Base-by-base conservation (phyloP, 768 basidiomycete species). In the Lentinula edodes region DNA sequence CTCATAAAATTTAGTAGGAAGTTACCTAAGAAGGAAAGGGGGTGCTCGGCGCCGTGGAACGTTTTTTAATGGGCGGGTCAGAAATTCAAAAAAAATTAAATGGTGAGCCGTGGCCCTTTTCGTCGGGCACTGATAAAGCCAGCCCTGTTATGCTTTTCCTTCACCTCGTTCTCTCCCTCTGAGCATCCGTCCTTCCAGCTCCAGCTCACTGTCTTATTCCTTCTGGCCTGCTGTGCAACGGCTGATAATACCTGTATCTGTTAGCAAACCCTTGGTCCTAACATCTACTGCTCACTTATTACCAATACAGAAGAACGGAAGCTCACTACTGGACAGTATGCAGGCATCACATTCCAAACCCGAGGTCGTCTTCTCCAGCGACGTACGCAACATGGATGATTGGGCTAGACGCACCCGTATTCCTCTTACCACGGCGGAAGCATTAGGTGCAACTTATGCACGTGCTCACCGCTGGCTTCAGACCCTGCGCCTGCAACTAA, bases 391-490 rank as follows among this genome's bases (percentile, higher is more conserved):
- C 71, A 90, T 93, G 87, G 89, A 91, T 74, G 86, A 81, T 62
- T 93, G 91, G 91, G 88, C 91, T 0, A 79, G 76, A 60, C 84
- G 90, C 62, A 91, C 91, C 0, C 80, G 84, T 70, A 91, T 93
- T 54, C 89, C 90, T 46, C 79, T 93, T 63, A 91, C 90, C 66
- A 91, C 87, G 58, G 91, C 89, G 55, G 91, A 92, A 66, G 89
- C 90, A 35, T 77, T 93, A 59, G 90, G 90, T 18, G 83, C 85
- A 12, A 88, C 87, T 57, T 93, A 93, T 72, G 88, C 90, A 53
- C 84, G 87, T 42, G 87, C 91, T 28, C 90, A 91, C 68, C 85
- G 86, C 60, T 90, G 88, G 89, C 74, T 93, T 38, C 78, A 84
- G 58, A 73, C 78, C 43, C 80, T 92, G 65, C 86, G 84, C 70